A percentile compares a stretch with the other conserved stretches of the same genome.
Evolutionary conservation across 495 filamentous ascomycete genomes (phyloP).

Genomic region (Aspergillus ostianus): DNA sequence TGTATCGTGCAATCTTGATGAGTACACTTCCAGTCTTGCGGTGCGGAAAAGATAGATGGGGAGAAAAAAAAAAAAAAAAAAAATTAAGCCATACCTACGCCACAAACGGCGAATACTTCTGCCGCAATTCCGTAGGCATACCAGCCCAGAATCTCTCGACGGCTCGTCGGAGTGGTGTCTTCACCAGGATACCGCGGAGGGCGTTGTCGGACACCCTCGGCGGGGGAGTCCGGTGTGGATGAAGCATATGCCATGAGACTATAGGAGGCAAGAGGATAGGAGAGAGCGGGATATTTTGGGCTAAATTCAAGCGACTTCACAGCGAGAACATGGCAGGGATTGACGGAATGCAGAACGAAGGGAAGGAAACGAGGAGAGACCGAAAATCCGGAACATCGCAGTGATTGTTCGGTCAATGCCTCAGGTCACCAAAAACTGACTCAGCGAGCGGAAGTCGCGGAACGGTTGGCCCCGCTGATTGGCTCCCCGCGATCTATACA

Average conservation of each 20-base stretch:
- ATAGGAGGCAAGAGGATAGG: conserved; percentile 21
- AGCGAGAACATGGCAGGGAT: not conserved
- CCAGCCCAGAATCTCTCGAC: conserved; percentile 81
- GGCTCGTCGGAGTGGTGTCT: conserved; percentile 77
- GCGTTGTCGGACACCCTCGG: conserved; percentile 30
- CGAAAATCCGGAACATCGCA: not conserved
- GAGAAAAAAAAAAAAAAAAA: not conserved
- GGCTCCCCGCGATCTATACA: conserved; percentile 1
- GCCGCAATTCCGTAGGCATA: conserved; percentile 88
- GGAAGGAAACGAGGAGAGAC: not conserved
- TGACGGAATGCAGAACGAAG: not conserved
- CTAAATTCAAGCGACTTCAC: not conserved
- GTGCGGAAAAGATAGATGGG: not conserved
- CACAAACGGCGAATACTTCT: conserved; percentile 90
- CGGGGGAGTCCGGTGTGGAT: conserved; percentile 14
- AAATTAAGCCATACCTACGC: conserved; percentile 43
- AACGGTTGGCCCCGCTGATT: conserved; percentile 3
- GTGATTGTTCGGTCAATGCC: conserved; percentile 5
- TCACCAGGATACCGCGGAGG: conserved; percentile 66
- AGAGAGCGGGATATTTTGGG: not conserved
- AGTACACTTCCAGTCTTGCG: not conserved
- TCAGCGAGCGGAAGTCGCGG: conserved; percentile 2
- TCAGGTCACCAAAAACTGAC: not conserved
- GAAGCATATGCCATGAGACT: conserved; percentile 23
- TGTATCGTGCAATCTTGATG: conserved; percentile 22